These are phyloP conservation scores for Hypoxylon trugodes DNA, from an alignment of 495 filamentous ascomycete genomes.

Conservation along the genomic window DNA sequence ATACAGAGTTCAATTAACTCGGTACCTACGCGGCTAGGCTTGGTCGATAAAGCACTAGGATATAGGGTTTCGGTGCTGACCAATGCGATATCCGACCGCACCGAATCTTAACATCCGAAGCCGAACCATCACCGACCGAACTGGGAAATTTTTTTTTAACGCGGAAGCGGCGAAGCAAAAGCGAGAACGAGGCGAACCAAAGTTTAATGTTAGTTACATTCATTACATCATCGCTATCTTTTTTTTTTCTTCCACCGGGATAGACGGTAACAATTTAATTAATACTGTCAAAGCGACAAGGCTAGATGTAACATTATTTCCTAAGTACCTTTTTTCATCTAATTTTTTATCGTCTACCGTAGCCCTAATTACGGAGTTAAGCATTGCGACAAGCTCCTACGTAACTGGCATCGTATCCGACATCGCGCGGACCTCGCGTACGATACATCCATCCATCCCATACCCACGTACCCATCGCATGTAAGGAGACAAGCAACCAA, in stretches of 20 bases:
- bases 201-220: slow-evolving; percentile 1
- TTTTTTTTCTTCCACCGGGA: slow-evolving; percentile 18
- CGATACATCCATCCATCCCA: not conserved
- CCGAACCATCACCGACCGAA: slow-evolving; percentile 19
- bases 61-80: slow-evolving; percentile 13
- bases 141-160: slow-evolving; percentile 4
- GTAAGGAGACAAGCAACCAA: too few species aligned
- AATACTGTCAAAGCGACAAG: slow-evolving; percentile 9
- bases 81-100: slow-evolving; percentile 19
- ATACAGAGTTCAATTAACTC: too few species aligned
- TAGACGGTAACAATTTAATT: slow-evolving; percentile 11
- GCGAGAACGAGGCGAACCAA: not conserved
- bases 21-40: too few species aligned
- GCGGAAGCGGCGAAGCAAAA: slow-evolving; percentile 3
- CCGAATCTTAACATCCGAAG: slow-evolving; percentile 19
- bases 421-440: not conserved
- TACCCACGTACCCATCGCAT: not conserved
- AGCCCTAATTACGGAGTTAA: too few species aligned
- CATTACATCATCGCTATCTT: too few species aligned
- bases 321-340: too few species aligned
- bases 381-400: too few species aligned
- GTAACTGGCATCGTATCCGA: too few species aligned
- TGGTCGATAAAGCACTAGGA: not conserved
- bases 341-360: too few species aligned
- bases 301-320: too few species aligned